Evolutionary conservation across 768 basidiomycete species (phyloP), one percentile per base, ranked within the genome.

Genomic region (Rhodocollybia butyracea): DNA sequence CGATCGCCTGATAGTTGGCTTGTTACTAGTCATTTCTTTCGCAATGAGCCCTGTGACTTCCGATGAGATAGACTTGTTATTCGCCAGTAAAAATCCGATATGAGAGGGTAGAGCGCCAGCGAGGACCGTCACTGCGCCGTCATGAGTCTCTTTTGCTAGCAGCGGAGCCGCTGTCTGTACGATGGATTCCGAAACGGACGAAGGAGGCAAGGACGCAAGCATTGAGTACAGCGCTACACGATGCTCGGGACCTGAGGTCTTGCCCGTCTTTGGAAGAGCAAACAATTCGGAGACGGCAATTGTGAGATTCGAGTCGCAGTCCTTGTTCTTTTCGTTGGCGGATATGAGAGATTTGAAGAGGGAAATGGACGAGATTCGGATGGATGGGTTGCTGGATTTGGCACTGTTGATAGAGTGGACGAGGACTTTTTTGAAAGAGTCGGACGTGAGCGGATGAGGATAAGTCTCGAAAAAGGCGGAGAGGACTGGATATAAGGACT

Each of bases 231-330:
- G 74, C 0, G 88, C 76, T 4, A 85, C 68, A 17, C 95, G 85
- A 66, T 98, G 94, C 54, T 96, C 96, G 2, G 89, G 80, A 1
- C 93, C 92, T 1, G 86, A 73, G 0, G 94, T 91, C 75, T 97
- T 99, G 21, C 92, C 89, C 0, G 85, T 69, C 61, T 88, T 86
- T 1, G 93, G 89, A 0, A 93, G 76, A n/a, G 74, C 72, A 10
- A 94, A 72, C 4, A 94, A 68, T 59, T 96, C 92, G 8, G 74
- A 74, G 2, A 85, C 77, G 11, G 84, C 77, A 1, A 74, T 58
- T 5, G 75, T 72, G 10, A 76, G 62, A 22, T 79, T 73, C 4
- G 73, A 71, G 12, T 74, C 59, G 17, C 32, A 15, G 4, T 38
- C 24, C 7, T 21, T 8, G 34, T 24, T 34, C 10, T 34, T 34